Evolutionary conservation across 2,329 filamentous ascomycete genomes (phyloP).

Genomic region (Harringtonia aguacate): DNA sequence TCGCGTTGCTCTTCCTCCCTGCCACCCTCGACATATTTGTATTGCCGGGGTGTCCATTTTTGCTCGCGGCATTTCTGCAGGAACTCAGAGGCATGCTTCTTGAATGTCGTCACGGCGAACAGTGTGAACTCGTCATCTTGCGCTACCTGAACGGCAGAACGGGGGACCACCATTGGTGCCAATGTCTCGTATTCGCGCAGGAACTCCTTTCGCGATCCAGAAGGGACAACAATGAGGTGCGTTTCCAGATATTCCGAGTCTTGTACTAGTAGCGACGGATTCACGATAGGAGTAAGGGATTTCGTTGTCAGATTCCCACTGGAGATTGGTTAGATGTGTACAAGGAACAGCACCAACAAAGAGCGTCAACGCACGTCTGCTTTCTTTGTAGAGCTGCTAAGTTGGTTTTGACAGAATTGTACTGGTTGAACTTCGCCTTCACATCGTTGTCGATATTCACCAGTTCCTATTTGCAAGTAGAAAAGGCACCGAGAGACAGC

Average conservation of each 20-base stretch:
- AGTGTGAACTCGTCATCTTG: constrained; percentile 84
- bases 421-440: constrained; percentile 87
- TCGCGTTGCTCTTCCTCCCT: constrained; percentile 83
- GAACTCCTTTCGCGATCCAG: constrained; percentile 74
- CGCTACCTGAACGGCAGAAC: constrained; percentile 69
- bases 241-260: constrained; percentile 97
- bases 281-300: constrained; percentile 80
- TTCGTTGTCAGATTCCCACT: constrained; percentile 91
- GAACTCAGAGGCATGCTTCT: constrained; percentile 81
- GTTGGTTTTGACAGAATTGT: constrained; percentile 82
- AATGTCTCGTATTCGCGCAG: constrained; percentile 81
- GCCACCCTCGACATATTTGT: constrained; percentile 84
- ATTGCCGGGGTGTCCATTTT: constrained; percentile 91
- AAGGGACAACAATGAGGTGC: constrained; percentile 82
- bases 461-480: constrained; percentile 52
- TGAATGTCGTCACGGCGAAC: constrained; percentile 85
- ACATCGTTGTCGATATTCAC: constrained; percentile 91
- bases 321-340: background rate
- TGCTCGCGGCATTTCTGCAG: constrained; percentile 84
- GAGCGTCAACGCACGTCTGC: constrained; percentile 54
- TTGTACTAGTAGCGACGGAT: constrained; percentile 68
- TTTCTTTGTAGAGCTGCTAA: constrained; percentile 73
- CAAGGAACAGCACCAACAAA: background rate
- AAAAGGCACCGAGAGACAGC: background rate
- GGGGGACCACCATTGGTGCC: constrained; percentile 83